Conservation (phyloP, 441 rosid genomes). For the Jatropha podagrica region DNA sequence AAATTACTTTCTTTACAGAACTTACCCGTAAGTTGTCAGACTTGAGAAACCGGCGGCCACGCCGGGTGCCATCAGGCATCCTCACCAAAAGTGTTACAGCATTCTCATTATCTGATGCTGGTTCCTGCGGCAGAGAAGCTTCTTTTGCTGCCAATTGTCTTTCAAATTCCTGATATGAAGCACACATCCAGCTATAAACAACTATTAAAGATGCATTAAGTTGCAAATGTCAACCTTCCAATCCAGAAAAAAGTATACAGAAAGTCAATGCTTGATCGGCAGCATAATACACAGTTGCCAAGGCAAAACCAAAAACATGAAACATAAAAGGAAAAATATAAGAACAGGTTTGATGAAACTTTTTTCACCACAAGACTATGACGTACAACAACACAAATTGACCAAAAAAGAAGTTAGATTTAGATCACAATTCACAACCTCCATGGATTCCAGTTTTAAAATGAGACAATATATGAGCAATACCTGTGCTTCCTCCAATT, state of each 20-base stretch:
- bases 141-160: conserved; percentile 83
- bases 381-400: neutral
- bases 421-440: neutral
- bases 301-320: neutral
- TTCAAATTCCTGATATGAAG: conserved; percentile 65
- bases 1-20: conserved; percentile 14
- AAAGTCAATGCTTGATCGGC: neutral
- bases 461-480: neutral
- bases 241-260: neutral
- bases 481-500: conserved; percentile 91
- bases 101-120: conserved; percentile 74
- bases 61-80: conserved; percentile 94
- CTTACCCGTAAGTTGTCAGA: conserved; percentile 73
- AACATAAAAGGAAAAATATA: neutral
- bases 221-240: neutral
- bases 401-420: neutral
- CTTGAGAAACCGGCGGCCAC: conserved; percentile 85
- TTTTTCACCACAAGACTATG: neutral
- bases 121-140: conserved; percentile 88
- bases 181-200: neutral
- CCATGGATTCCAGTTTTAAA: neutral
- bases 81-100: conserved; percentile 83
- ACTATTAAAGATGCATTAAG: neutral
- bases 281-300: neutral
- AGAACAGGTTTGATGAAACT: neutral